Percentiles rank a stretch among this genome's conserved stretches.
Evolutionary conservation across 805 yeast genomes (phyloP).

Genomic region (Pichia occidentalis): DNA sequence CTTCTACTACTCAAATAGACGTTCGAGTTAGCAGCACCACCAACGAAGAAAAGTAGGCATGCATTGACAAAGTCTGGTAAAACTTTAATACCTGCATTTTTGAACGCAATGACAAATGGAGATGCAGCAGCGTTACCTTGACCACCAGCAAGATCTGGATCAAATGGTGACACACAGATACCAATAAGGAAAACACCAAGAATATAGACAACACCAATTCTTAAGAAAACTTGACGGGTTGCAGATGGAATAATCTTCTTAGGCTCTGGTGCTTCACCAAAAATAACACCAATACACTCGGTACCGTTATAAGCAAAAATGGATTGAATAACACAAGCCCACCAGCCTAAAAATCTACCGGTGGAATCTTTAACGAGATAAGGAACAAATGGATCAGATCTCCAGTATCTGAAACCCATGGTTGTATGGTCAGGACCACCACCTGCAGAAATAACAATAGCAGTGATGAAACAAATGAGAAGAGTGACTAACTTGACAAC

Average conservation of each 20-base stretch:
- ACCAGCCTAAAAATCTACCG: conserved; percentile 42
- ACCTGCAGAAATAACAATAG: conserved; percentile 38
- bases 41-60: conserved; percentile 53
- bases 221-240: conserved; percentile 47
- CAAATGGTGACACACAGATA: conserved; percentile 45
- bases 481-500: conserved; percentile 36
- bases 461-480: conserved; percentile 30
- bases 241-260: conserved; percentile 42
- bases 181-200: conserved; percentile 43
- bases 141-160: conserved; percentile 36
- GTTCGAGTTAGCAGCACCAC: conserved; percentile 63
- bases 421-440: conserved; percentile 42
- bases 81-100: conserved; percentile 46
- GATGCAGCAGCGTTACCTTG: conserved; percentile 48
- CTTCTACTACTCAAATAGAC: conserved; percentile 59
- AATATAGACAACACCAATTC: conserved; percentile 45
- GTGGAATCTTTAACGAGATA: conserved; percentile 35
- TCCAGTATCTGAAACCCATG: conserved; percentile 31
- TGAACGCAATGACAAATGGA: conserved; percentile 61
- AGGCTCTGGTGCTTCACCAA: conserved; percentile 44
- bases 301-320: conserved; percentile 43
- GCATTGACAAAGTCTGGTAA: conserved; percentile 61
- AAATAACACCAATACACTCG: conserved; percentile 42
- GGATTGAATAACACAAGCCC: conserved; percentile 35
- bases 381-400: conserved; percentile 27